A percentile compares a stretch with the other conserved stretches of the same genome.
Conservation (phyloP, 495 filamentous ascomycete genomes). For the Podospora sp. region DNA sequence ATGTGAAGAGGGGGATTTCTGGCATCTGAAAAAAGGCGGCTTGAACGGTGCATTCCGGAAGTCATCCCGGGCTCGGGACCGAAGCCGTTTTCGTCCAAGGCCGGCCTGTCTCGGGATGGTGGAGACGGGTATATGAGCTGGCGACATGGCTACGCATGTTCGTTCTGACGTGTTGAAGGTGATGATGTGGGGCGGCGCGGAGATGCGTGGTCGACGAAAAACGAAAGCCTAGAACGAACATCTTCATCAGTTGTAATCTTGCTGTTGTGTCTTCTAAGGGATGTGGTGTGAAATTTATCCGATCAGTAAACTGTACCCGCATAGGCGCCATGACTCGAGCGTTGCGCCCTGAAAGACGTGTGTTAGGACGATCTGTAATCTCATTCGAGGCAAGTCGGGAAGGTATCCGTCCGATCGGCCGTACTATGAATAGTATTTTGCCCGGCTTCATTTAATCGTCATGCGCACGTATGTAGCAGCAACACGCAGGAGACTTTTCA, state of each 20-base stretch:
- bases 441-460: neutral
- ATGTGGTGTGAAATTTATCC: neutral
- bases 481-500: neutral
- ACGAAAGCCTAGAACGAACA: neutral
- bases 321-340: neutral
- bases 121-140: neutral
- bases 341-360: neutral
- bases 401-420: neutral
- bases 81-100: neutral
- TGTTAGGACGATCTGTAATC: neutral
- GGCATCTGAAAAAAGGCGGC: neutral
- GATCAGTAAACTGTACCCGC: neutral
- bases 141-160: neutral
- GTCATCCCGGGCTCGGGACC: neutral
- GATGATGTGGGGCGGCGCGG: neutral
- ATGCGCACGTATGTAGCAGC: neutral
- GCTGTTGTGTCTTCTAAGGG: neutral
- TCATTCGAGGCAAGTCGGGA: neutral
- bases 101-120: neutral
- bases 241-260: neutral
- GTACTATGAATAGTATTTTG: conserved; percentile 1
- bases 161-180: neutral
- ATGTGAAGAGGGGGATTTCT: conserved; percentile 54
- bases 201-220: neutral
- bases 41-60: neutral